phyloP scores from a whole-genome alignment of 2,329 filamentous ascomycete genomes.

The Colletotrichum tropicale region DNA sequence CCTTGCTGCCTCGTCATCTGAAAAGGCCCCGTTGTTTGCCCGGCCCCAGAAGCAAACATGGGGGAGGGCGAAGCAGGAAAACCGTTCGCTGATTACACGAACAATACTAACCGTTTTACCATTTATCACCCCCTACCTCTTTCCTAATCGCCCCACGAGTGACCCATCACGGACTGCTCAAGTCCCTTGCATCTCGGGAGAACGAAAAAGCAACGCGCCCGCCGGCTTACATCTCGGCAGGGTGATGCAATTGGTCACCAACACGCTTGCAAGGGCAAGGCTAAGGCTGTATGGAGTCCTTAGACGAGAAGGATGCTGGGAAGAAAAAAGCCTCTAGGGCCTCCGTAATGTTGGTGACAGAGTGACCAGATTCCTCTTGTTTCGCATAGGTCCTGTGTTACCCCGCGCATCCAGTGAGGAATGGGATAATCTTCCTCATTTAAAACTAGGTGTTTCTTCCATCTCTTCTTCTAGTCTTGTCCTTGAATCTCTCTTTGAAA shows the following conservation, averaged over 20 bases:
- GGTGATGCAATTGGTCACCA: neutral
- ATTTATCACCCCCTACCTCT: neutral
- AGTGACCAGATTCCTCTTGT: neutral
- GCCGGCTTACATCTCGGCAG: neutral
- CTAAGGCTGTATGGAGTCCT: neutral
- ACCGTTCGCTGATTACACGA: neutral
- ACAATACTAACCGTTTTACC: neutral
- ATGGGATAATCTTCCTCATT: neutral
- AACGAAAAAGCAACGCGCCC: neutral
- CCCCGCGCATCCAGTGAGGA: neutral
- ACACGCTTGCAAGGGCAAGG: neutral
- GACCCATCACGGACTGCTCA: neutral
- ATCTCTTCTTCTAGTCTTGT: neutral
- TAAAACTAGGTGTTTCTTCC: neutral
- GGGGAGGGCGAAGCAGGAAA: neutral
- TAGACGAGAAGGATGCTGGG: neutral
- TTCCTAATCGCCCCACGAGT: neutral
- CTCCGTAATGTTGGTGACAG: neutral
- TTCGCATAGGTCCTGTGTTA: neutral
- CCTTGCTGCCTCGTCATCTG: neutral
- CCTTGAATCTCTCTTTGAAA: neutral
- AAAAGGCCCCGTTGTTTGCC: neutral
- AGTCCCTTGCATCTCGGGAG: neutral
- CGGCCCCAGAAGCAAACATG: neutral
- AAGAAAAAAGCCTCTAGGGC: neutral